phyloP scores from a whole-genome alignment of 225 moss, liverwort and hornwort genomes.

The Pleurozium schreberi region DNA sequence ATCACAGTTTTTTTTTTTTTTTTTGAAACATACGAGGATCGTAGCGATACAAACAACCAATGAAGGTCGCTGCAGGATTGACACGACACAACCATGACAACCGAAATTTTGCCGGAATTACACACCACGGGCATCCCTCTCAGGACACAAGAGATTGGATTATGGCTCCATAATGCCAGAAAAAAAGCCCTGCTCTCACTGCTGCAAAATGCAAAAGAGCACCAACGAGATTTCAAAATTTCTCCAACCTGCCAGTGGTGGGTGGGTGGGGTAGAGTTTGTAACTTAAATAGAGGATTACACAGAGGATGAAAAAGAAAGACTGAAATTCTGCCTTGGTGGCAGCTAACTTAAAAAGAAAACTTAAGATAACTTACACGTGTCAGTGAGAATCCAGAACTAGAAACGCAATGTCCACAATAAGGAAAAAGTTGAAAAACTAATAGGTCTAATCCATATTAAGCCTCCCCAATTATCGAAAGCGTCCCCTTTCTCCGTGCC shows the following conservation, averaged over 20 bases:
- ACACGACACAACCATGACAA: too few relatives aligned
- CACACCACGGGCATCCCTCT: too few relatives aligned
- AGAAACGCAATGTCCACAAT: background rate
- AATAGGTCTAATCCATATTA: background rate
- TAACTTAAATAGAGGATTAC: background rate
- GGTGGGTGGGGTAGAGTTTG: background rate
- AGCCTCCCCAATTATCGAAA: background rate
- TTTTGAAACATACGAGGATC: too few relatives aligned
- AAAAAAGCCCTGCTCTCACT: too few relatives aligned
- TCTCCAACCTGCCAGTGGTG: background rate
- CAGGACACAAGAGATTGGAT: too few relatives aligned
- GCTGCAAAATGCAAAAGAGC: background rate
- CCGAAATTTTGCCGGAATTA: too few relatives aligned
- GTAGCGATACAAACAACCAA: too few relatives aligned
- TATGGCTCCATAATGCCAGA: too few relatives aligned
- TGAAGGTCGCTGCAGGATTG: too few relatives aligned
- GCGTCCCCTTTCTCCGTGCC: background rate
- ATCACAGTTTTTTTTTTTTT: too few relatives aligned
- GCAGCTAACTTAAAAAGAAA: background rate
- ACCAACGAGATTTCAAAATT: background rate
- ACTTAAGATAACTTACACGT: too few relatives aligned
- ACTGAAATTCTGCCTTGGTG: background rate
- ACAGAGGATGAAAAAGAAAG: background rate
- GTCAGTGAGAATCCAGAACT: background rate
- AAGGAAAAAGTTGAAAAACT: background rate